Evolutionary conservation across 148 eudicot genomes (phyloP), one percentile per base, ranked within the genome.

Genomic region (Chenopodium formosanum): DNA sequence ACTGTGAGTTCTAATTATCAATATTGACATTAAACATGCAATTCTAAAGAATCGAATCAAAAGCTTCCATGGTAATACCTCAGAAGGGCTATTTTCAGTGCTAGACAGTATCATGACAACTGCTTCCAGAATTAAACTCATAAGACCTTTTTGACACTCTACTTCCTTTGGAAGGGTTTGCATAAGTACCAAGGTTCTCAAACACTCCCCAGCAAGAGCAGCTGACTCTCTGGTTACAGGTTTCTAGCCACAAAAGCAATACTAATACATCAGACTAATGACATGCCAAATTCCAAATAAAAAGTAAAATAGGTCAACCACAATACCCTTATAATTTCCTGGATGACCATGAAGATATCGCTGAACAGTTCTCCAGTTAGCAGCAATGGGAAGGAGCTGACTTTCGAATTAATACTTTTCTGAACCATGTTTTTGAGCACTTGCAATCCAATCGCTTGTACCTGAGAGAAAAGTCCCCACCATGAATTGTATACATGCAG

Each of bases 111-210:
- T 88, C 94, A 90, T 86, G 83, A 96, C 81, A 86, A 92, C 87
- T 64, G 88, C 93, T 89, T 94, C 97, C 84, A 96, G 86, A 80
- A 96, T 84, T 77, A 96, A 86, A 79, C 85, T 88, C 88, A 92
- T 86, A 37, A 92, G 82, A 84, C 87, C 87, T 85, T 90, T 91
- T 85, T 89, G 94, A 81, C 90, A 90, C 73, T 90, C 92, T 79
- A 69, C 87, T 60, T 84, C 90, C 79, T 86, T 90, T 63, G 98
- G 89, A 75, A 94, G 84, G 63, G 97, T 88, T 71, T 96, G 98
- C 86, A 94, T 89, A 83, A 94, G 96, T 90, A 91, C 88, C 81
- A 96, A 83, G 84, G 91, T 90, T 89, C 86, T 94, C 88, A 96
- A 85, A 83, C 97, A 94, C 85, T 96, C 99, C 74, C 91, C 92